Conservation (phyloP, 768 basidiomycete species). For the Rhodotorula paludigena region DNA sequence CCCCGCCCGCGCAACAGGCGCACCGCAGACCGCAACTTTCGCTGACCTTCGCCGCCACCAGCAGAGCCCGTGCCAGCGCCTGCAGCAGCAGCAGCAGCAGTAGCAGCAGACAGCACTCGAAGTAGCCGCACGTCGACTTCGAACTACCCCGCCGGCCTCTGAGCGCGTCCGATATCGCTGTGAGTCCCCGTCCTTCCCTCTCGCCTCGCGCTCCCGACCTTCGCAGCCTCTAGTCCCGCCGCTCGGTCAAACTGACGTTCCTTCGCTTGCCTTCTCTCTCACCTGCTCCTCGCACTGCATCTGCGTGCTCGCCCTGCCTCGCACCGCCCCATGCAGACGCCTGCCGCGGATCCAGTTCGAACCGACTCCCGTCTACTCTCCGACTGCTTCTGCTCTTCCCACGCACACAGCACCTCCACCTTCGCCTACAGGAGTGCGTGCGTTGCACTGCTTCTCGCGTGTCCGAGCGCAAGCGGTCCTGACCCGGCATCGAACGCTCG, state of each 20-base stretch:
- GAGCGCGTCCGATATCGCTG: conserved; percentile 34
- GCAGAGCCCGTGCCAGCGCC: too few species aligned
- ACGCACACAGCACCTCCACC: too few species aligned
- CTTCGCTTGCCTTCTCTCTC: neutral
- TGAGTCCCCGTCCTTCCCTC: conserved; percentile 2
- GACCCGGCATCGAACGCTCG: too few species aligned
- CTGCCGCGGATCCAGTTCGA: neutral
- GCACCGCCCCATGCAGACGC: neutral
- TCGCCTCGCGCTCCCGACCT: neutral
- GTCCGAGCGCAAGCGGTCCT: too few species aligned
- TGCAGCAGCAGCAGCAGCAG: too few species aligned
- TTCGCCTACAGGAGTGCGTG: too few species aligned
- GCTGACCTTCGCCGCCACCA: too few species aligned
- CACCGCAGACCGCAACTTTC: too few species aligned
- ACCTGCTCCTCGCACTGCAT: neutral
- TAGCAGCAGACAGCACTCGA: neutral
- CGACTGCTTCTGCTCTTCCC: neutral
- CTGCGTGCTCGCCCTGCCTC: neutral
- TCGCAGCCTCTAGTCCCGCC: neutral
- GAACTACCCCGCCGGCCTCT: neutral
- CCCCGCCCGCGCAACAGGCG: too few species aligned
- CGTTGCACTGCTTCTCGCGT: too few species aligned
- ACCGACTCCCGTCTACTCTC: neutral
- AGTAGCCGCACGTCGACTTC: neutral
- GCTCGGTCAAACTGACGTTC: neutral